Conservation (phyloP, 129 eudicot species). For the Mikania micrantha region DNA sequence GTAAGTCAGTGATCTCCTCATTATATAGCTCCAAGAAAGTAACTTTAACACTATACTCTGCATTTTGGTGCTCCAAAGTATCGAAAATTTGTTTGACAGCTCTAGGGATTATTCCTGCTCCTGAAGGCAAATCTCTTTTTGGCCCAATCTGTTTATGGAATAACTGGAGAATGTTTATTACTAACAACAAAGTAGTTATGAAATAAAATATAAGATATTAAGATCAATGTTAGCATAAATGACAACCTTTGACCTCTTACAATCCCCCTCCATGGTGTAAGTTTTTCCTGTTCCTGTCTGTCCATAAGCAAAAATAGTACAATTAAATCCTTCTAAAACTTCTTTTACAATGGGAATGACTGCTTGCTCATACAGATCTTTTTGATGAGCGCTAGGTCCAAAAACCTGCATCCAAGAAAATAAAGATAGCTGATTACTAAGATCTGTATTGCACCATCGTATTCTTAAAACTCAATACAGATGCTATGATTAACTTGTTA, state of each 20-base stretch:
- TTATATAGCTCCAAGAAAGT: slow-evolving; percentile 91
- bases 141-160: slow-evolving; percentile 59
- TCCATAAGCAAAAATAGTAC: slow-evolving; percentile 96
- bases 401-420: slow-evolving; percentile 50
- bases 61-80: slow-evolving; percentile 82
- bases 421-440: neutral
- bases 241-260: slow-evolving; percentile 72
- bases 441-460: neutral
- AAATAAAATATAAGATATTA: neutral
- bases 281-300: slow-evolving; percentile 99
- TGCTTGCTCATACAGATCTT: slow-evolving; percentile 87
- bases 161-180: neutral
- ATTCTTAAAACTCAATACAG: neutral
- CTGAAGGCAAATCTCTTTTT: slow-evolving; percentile 75
- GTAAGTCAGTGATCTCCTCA: slow-evolving; percentile 95
- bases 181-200: neutral
- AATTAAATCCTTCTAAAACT: slow-evolving; percentile 91
- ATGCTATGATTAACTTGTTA: too few species aligned
- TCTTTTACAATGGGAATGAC: slow-evolving; percentile 84
- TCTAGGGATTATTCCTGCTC: slow-evolving; percentile 96
- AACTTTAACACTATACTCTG: slow-evolving; percentile 97
- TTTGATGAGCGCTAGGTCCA: slow-evolving; percentile 82
- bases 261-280: slow-evolving; percentile 96
- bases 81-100: slow-evolving; percentile 93
- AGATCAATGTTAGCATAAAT: neutral